A percentile compares a stretch with the other conserved stretches of the same genome.
Evolutionary conservation across 164 flowering plant species (phyloP).

Genomic region (Macadamia tetraphylla): DNA sequence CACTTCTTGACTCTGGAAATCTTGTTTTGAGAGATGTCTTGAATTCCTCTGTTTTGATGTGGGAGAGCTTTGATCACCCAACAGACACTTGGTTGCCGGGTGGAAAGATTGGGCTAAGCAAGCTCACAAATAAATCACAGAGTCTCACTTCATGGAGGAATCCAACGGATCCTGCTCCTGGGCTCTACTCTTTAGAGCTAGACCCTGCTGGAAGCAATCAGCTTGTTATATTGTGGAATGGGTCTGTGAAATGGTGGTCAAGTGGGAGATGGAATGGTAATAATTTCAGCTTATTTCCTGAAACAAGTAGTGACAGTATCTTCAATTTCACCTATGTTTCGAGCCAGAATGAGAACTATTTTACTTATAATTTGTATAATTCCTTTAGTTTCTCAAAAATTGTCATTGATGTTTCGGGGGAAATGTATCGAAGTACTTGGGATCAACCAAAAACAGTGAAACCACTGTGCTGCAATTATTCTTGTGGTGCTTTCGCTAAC

Average conservation of each 20-base stretch:
- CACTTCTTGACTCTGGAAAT: too few relatives aligned
- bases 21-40: too few relatives aligned
- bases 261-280: conserved; percentile 26
- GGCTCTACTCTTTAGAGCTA: background rate
- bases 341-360: conserved; percentile 16
- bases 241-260: conserved; percentile 13
- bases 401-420: background rate
- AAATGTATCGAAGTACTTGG: conserved; percentile 6
- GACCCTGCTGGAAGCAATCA: conserved; percentile 1
- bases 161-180: background rate
- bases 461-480: conserved; percentile 3
- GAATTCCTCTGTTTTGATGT: background rate
- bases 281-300: conserved; percentile 16
- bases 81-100: conserved; percentile 3
- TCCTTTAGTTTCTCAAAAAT: background rate
- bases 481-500: conserved; percentile 21
- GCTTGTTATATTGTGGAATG: conserved; percentile 2
- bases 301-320: conserved; percentile 8
- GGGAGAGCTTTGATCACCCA: conserved; percentile 16
- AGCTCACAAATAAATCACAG: background rate
- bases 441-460: conserved; percentile 19
- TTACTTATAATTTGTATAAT: conserved; percentile 9
- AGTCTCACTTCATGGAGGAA: conserved; percentile 7
- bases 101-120: background rate
- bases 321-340: conserved; percentile 13